Conservation (phyloP, 2,329 filamentous ascomycete genomes). For the Cladosporium velox region DNA sequence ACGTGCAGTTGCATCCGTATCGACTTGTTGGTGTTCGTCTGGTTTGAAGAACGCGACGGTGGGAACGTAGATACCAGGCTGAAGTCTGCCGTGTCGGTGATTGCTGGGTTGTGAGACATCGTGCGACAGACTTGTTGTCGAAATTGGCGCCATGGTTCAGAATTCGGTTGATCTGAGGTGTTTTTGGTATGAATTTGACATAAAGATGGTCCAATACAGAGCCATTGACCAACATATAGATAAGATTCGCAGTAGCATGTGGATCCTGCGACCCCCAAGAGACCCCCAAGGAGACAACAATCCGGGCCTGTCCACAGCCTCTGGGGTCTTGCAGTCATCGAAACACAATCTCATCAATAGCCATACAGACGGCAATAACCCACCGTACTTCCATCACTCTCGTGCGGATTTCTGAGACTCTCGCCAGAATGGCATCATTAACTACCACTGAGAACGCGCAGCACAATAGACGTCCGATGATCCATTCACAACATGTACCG, state of each 20-base stretch:
- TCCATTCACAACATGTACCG: constrained; percentile 31
- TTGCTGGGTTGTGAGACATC: neutral
- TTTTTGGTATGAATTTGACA: neutral
- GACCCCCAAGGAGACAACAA: neutral
- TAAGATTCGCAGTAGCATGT: neutral
- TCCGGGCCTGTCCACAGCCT: neutral
- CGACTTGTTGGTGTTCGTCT: constrained; percentile 42
- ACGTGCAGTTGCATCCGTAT: constrained; percentile 42
- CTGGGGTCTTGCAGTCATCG: neutral
- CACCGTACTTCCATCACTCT: neutral
- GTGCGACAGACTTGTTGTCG: neutral
- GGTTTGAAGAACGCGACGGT: constrained; percentile 49
- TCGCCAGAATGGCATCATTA: neutral
- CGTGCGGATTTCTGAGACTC: neutral
- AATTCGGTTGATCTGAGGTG: neutral
- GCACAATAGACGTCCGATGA: neutral
- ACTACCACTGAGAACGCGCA: neutral
- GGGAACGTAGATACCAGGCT: constrained; percentile 48
- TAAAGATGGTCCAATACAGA: neutral
- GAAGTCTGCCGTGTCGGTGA: constrained; percentile 23
- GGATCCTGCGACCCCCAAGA: neutral
- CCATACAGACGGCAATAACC: neutral
- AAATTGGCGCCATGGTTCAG: neutral
- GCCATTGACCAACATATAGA: neutral
- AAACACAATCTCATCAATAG: neutral